Evolutionary conservation across 1,284 basidiomycete species (phyloP), one percentile per base, ranked within the genome.

Genomic region (Cutaneotrichosporon cyanovorans): DNA sequence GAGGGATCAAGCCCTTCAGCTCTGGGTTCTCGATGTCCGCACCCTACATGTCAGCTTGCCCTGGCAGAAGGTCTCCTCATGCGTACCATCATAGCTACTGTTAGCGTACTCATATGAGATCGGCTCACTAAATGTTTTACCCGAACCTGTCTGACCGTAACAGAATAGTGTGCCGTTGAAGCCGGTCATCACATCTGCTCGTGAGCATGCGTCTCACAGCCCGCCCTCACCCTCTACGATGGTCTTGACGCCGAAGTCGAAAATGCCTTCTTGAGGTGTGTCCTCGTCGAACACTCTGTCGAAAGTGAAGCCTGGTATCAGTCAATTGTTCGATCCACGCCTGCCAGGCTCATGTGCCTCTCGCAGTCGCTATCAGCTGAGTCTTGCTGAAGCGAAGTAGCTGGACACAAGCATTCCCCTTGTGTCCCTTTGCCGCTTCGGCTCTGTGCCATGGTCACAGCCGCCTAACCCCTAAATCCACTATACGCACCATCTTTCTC

Each of bases 151-250:
- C 73, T 98, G 95, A 50, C 95, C 95, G 71, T 99, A 99, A 38
- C 95, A 95, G 71, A 98, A 98, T 31, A 96, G 82, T 0, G 92
- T 96, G 15, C 93, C 93, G 63, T 99, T 99, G 77, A 98, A 99
- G 14, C 95, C 95, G 72, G 92, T 87, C 68, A 99, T 81, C 44
- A 99, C 95, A 79, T 99, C 93, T 93, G 43, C 11, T 28, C n/a
- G 34, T 55, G 38, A 57, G 44, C 50, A 3, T 2, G 19, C 6
- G 16, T 16, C 15, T 4, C 21, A 11, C 32, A 14, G 5, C 30
- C n/a, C 65, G 47, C n/a, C n/a, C n/a, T n/a, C 23, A 67, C 66
- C 66, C 47, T 68, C 65, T 9, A 68, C 73, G 35, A 57, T 81
- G 80, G 75, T 91, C 73, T 92, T 96, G 50, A 99, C 88, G 53